Base-by-base conservation (phyloP, 2,329 filamentous ascomycete species). In the Colletotrichum salicis region DNA sequence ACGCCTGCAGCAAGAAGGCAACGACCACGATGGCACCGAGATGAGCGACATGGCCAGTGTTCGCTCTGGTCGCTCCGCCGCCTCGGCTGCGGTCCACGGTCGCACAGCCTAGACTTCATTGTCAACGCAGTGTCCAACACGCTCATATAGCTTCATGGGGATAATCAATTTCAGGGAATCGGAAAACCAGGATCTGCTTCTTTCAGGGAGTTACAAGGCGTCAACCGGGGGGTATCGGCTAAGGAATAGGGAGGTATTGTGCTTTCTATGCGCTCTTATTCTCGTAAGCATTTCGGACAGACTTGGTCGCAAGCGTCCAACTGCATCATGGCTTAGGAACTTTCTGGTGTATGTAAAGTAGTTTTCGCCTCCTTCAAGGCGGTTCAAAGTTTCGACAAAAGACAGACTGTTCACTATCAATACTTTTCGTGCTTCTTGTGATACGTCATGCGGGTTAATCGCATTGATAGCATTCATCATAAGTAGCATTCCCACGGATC, bases 21-120 rank as follows among this genome's bases (percentile, higher is more conserved):
- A n/a, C 35, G 56, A 61, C 29, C 55, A 61, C 52, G 60, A 72
- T 35, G 67, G 67, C 33, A 67, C 56, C 15, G 67, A 72, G 56
- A 35, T 72, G 61, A 71, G 70, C 37, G 70, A 71, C 22, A 62
- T 72, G 61, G 67, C 24, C 45, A 72, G 67, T 27, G 61, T 71
- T 61, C 56, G 70, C n/a, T 66, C 70, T 22, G 41, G 41, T n/a
- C 41, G 8, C 41, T n/a, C 41, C 4, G 41, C 8, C 19, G 19
- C 0, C 41, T 48, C 41, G 41, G 41, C 19, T 11, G 19, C 19
- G 19, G 8, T 48, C 19, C 41, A 48, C 41, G 41, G 19, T 48
- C 41, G 41, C 41, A 48, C 41, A 15, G 56, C 31, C 56, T 72
- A 56, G 31, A 24, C 27, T 31, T 19, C 24, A 11, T 48, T 4